phyloP scores from a whole-genome alignment of 306 rosid genomes.

The Sindora glabra region DNA sequence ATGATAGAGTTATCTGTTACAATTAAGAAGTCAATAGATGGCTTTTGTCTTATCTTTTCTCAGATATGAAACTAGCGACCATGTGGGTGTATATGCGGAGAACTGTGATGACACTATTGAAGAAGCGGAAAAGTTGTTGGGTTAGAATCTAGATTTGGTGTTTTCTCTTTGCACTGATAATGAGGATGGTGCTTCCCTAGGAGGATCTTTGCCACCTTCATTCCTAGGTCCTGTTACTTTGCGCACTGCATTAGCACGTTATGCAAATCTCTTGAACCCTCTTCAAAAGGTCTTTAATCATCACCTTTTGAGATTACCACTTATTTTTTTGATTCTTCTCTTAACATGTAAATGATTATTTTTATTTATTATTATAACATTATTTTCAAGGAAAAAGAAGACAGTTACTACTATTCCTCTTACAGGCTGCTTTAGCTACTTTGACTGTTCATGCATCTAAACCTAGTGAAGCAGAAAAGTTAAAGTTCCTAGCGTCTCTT shows the following conservation, averaged over 20 bases:
- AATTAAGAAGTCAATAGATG: slow-evolving; percentile 3
- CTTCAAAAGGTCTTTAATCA: no score
- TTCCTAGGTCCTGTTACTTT: slow-evolving; percentile 85
- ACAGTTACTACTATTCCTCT: background rate
- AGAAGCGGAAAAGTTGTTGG: slow-evolving; percentile 73
- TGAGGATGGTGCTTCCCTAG: slow-evolving; percentile 75
- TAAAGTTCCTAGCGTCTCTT: slow-evolving; percentile 72
- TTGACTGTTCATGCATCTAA: no score
- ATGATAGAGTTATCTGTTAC: background rate
- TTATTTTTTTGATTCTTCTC: no score
- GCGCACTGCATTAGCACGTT: slow-evolving; percentile 57
- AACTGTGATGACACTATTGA: slow-evolving; percentile 69
- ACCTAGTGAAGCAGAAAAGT: slow-evolving; percentile 68
- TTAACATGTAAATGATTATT: no score
- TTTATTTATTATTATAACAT: background rate
- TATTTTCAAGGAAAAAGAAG: background rate
- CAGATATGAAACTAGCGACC: slow-evolving; percentile 98
- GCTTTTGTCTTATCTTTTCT: slow-evolving; percentile 15
- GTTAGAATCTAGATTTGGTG: slow-evolving; percentile 53
- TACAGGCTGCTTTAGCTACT: slow-evolving; percentile 80
- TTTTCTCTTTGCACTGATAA: slow-evolving; percentile 73
- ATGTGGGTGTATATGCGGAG: slow-evolving; percentile 85
- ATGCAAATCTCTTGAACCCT: no score
- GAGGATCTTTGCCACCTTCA: slow-evolving; percentile 77
- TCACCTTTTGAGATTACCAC: no score